Conservation (phyloP, 495 filamentous ascomycete genomes). For the Aspergillus bridgeri region DNA sequence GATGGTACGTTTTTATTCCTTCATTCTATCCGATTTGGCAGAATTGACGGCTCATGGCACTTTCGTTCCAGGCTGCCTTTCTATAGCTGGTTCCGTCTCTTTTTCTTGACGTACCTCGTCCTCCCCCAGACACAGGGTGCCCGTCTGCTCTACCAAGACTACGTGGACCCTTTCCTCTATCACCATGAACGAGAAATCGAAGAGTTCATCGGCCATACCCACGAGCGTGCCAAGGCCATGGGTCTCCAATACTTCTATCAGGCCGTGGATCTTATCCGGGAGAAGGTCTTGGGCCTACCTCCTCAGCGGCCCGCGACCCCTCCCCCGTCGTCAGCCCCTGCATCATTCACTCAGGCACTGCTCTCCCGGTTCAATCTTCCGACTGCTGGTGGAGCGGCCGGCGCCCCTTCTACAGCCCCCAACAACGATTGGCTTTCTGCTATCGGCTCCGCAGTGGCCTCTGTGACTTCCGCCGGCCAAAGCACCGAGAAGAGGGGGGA, state of each 20-base stretch:
- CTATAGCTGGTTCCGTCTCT: constrained; percentile 87
- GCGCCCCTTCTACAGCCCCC: constrained; percentile 40
- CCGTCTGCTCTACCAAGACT: constrained; percentile 72
- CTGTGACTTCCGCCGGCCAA: constrained; percentile 39
- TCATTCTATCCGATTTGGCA: neutral
- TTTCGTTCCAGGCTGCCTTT: constrained; percentile 68
- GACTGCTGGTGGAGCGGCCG: constrained; percentile 35
- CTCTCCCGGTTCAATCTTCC: constrained; percentile 86
- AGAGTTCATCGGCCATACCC: constrained; percentile 74
- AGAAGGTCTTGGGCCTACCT: constrained; percentile 67
- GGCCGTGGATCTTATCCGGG: constrained; percentile 69
- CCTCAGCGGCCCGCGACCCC: constrained; percentile 51
- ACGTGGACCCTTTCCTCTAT: constrained; percentile 83
- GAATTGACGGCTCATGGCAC: neutral
- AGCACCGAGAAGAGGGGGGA: constrained; percentile 49
- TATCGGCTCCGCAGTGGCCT: constrained; percentile 63
- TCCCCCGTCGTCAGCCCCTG: constrained; percentile 43
- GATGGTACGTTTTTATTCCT: constrained; percentile 54
- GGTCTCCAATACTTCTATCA: constrained; percentile 80
- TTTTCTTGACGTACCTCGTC: constrained; percentile 90
- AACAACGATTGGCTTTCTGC: constrained; percentile 62
- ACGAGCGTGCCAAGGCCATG: constrained; percentile 74
- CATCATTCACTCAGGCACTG: constrained; percentile 71
- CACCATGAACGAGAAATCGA: constrained; percentile 90
- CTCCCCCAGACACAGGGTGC: constrained; percentile 95